Evolutionary conservation across 352 stramenopile species (phyloP).

Genomic region (Nothophytophthora sp.): DNA sequence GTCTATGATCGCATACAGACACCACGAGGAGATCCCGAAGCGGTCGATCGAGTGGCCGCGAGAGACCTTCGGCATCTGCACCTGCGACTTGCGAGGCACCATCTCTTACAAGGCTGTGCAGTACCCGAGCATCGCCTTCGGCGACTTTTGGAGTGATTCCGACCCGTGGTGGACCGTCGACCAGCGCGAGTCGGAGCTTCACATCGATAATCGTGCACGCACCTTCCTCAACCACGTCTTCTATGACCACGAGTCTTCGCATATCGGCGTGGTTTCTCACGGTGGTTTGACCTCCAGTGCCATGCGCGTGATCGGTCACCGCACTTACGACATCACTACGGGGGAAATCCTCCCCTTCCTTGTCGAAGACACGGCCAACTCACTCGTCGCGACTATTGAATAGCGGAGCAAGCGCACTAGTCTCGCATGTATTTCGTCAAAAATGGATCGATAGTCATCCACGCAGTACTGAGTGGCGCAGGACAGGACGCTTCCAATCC

Average conservation of each 20-base stretch:
- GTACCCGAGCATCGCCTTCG: constrained; percentile 22
- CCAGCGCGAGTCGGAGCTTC: constrained; percentile 18
- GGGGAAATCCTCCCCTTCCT: constrained; percentile 21
- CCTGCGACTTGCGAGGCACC: constrained; percentile 21
- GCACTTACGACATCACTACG: constrained; percentile 12
- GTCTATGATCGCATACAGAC: constrained; percentile 21
- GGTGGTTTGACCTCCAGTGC: constrained; percentile 14
- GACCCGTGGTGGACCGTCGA: constrained; percentile 26
- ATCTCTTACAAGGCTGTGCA: constrained; percentile 20
- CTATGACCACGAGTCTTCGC: constrained; percentile 10
- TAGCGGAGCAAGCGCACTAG: background rate
- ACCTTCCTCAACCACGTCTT: constrained; percentile 29
- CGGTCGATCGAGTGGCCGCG: constrained; percentile 24
- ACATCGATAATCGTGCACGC: constrained; percentile 24
- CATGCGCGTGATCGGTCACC: constrained; percentile 19
- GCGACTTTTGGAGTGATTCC: constrained; percentile 23
- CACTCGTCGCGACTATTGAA: background rate
- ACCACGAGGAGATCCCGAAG: constrained; percentile 21
- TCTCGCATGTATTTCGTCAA: too few species aligned
- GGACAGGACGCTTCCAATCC: too few species aligned
- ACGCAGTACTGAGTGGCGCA: too few species aligned
- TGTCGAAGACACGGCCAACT: constrained; percentile 16
- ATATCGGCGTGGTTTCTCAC: constrained; percentile 22
- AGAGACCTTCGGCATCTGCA: constrained; percentile 28
- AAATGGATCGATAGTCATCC: too few species aligned